These are phyloP conservation scores for Fusarium odoratissimum DNA, from an alignment of 2,329 filamentous ascomycete genomes.

Conservation along the genomic window DNA sequence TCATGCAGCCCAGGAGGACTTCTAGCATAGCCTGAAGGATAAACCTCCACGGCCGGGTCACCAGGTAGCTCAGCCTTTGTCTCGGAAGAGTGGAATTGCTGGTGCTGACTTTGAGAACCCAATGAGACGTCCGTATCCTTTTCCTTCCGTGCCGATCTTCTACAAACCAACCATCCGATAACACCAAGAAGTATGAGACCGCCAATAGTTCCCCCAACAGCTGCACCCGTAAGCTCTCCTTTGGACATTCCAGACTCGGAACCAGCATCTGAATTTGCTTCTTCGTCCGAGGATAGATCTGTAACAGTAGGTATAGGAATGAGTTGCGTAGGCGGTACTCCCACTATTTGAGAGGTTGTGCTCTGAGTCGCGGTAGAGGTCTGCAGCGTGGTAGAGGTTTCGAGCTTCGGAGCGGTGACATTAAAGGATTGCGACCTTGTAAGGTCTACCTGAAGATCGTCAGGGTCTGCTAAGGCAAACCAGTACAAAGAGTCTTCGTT, in stretches of 20 bases:
- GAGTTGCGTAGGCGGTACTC: too few relatives aligned
- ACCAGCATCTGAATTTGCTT: neutral
- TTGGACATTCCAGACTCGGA: neutral
- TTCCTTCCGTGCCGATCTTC: fast-evolving
- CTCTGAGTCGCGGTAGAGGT: neutral
- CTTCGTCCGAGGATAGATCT: neutral
- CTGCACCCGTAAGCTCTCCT: neutral
- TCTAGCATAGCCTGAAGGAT: neutral
- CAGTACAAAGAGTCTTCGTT: neutral
- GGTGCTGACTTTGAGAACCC: neutral
- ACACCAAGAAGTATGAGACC: neutral
- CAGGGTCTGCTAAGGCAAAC: neutral
- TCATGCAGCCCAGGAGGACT: neutral
- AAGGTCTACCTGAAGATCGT: fast-evolving
- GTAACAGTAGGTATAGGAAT: neutral
- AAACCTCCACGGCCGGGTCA: fast-evolving
- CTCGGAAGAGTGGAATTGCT: neutral
- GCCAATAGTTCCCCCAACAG: neutral
- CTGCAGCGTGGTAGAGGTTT: neutral
- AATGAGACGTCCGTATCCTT: fast-evolving
- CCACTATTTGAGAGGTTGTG: too few relatives aligned
- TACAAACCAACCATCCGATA: neutral
- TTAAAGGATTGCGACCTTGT: neutral
- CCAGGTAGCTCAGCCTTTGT: neutral
- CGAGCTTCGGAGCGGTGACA: neutral